Evolutionary conservation across 2,329 filamentous ascomycete species (phyloP).

Genomic region (Escovopsis weberi): DNA sequence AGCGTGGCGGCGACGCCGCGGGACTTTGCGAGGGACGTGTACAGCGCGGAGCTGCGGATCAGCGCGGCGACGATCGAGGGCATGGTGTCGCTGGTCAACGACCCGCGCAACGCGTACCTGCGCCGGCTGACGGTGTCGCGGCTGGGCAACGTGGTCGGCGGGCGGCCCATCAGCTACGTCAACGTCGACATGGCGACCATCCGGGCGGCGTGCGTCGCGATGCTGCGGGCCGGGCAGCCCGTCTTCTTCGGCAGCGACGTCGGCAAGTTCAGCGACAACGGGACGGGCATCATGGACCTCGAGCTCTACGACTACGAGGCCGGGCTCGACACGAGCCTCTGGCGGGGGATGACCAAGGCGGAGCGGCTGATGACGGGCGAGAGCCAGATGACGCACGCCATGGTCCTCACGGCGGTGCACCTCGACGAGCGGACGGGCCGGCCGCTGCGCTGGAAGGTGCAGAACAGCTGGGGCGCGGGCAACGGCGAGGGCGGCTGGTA

Average conservation of each 20-base stretch:
- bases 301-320: conserved; percentile 65
- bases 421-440: conserved; percentile 47
- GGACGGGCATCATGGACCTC: conserved; percentile 65
- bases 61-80: conserved; percentile 46
- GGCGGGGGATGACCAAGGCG: conserved; percentile 59
- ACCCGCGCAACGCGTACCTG: conserved; percentile 63
- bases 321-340: conserved; percentile 62
- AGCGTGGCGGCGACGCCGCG: conserved; percentile 51
- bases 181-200: conserved; percentile 64
- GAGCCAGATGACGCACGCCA: conserved; percentile 78
- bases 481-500: conserved; percentile 72
- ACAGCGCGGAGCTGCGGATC: conserved; percentile 42
- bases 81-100: conserved; percentile 73
- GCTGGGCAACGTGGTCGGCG: conserved; percentile 70
- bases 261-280: conserved; percentile 60
- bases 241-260: conserved; percentile 87
- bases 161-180: conserved; percentile 62
- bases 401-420: conserved; percentile 82
- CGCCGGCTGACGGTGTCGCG: conserved; percentile 61
- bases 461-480: conserved; percentile 68
- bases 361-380: conserved; percentile 60
- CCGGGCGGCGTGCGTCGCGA: conserved; percentile 58
- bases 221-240: conserved; percentile 64
- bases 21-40: conserved; percentile 57
- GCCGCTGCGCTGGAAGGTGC: conserved; percentile 66